These are phyloP conservation scores for Fusarium keratoplasticum DNA, from an alignment of 2,329 filamentous ascomycete genomes.

Conservation along the genomic window DNA sequence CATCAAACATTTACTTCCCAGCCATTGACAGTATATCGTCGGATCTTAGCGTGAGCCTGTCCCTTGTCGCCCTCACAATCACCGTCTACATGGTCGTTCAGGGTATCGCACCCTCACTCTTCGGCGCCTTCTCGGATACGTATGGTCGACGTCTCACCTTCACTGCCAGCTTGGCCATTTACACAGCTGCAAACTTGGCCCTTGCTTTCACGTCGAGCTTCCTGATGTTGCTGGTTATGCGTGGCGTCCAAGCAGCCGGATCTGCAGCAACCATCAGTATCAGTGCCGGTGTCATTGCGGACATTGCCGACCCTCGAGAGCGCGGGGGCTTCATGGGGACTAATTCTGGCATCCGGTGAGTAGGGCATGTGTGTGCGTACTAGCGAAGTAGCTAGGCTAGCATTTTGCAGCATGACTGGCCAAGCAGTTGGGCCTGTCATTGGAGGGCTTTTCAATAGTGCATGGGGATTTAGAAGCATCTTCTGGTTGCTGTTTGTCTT, in stretches of 20 bases:
- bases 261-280: constrained; percentile 40
- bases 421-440: constrained; percentile 49
- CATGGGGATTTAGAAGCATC: constrained; percentile 47
- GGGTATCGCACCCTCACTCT: constrained; percentile 55
- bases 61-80: constrained; percentile 51
- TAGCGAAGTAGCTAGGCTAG: not conserved
- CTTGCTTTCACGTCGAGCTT: constrained; percentile 21
- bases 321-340: constrained; percentile 38
- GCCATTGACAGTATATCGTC: constrained; percentile 38
- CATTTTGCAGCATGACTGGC: constrained; percentile 20
- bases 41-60: constrained; percentile 35
- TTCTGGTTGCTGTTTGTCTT: constrained; percentile 45
- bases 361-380: not conserved
- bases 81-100: constrained; percentile 58
- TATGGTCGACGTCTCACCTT: constrained; percentile 24
- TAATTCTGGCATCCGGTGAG: constrained; percentile 12
- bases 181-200: constrained; percentile 21
- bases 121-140: constrained; percentile 55
- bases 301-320: constrained; percentile 34
- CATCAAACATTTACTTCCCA: constrained; percentile 44
- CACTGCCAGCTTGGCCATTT: constrained; percentile 10
- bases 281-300: constrained; percentile 38
- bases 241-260: constrained; percentile 37
- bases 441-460: constrained; percentile 44
- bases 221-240: constrained; percentile 11